phyloP scores from a whole-genome alignment of 306 rosid species.

The Vicia faba region DNA sequence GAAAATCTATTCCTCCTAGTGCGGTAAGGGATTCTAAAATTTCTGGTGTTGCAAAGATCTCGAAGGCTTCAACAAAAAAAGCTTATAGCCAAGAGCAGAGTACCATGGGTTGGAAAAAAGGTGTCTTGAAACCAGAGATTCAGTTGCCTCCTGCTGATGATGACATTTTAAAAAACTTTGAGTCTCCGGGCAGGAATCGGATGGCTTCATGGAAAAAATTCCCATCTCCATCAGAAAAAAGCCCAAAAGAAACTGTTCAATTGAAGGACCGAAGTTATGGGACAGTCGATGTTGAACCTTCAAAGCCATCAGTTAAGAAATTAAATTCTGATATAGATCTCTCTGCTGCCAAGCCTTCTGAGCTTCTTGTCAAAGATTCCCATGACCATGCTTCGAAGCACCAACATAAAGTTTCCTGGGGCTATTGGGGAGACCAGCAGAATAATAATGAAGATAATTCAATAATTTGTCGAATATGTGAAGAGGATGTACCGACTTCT shows the following conservation, averaged over 20 bases:
- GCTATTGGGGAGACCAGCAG: slow-evolving; percentile 85
- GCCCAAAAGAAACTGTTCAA: slow-evolving; percentile 56
- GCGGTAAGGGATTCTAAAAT: slow-evolving; percentile 63
- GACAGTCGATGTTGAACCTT: slow-evolving; percentile 63
- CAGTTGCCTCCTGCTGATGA: slow-evolving; percentile 49
- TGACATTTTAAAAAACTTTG: slow-evolving; percentile 54
- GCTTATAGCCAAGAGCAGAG: slow-evolving; percentile 92
- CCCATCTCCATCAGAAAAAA: slow-evolving; percentile 63
- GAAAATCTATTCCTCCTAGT: slow-evolving; percentile 66
- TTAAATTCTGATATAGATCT: slow-evolving; percentile 56
- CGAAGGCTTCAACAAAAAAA: slow-evolving; percentile 71
- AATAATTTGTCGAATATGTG: slow-evolving; percentile 98
- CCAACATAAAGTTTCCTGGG: slow-evolving; percentile 88
- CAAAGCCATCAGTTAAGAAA: slow-evolving; percentile 54
- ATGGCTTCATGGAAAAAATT: slow-evolving; percentile 94
- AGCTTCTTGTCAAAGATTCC: slow-evolving; percentile 70
- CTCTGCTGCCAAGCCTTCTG: slow-evolving; percentile 63
- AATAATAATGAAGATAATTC: slow-evolving; percentile 68
- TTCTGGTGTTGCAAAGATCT: slow-evolving; percentile 54
- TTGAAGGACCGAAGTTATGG: slow-evolving; percentile 63
- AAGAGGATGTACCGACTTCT: slow-evolving; percentile 92
- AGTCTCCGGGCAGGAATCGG: slow-evolving; percentile 67
- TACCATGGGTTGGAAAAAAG: slow-evolving; percentile 68
- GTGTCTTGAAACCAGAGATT: slow-evolving; percentile 47
- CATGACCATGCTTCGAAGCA: slow-evolving; percentile 82